Conservation (phyloP, 495 filamentous ascomycete genomes). For the Wilcoxina mikolae region DNA sequence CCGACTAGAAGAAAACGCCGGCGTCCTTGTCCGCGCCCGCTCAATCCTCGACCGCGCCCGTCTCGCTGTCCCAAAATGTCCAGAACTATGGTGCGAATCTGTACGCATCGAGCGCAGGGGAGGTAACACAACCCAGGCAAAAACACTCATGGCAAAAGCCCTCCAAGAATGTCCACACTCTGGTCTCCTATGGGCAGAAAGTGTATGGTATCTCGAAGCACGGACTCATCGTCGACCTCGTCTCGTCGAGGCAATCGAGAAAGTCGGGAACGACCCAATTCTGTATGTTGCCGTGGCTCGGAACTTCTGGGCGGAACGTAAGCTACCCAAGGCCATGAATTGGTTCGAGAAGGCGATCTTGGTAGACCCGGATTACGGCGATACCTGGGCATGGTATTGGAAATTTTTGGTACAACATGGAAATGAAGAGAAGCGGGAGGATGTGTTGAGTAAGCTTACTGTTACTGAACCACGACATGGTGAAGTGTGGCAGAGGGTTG, state of each 20-base stretch:
- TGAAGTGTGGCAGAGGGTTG: conserved; percentile 75
- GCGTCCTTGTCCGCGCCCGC: conserved; percentile 77
- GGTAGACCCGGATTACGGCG: conserved; percentile 69
- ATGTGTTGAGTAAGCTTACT: conserved; percentile 17
- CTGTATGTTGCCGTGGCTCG: conserved; percentile 64
- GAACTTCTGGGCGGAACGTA: conserved; percentile 65
- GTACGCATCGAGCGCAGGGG: conserved; percentile 86
- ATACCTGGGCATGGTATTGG: conserved; percentile 97
- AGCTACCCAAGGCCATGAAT: conserved; percentile 75
- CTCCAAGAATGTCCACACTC: conserved; percentile 79
- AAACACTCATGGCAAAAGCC: conserved; percentile 80
- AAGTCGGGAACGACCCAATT: conserved; percentile 79
- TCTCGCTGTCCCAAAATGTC: conserved; percentile 66
- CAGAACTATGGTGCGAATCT: conserved; percentile 78
- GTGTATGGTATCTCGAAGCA: conserved; percentile 82
- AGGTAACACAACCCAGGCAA: conserved; percentile 66
- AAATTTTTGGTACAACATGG: conserved; percentile 86
- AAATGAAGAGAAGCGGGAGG: conserved; percentile 38
- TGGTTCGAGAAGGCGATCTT: conserved; percentile 96
- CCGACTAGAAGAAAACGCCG: conserved; percentile 71
- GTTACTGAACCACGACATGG: conserved; percentile 73
- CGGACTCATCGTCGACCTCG: conserved; percentile 84
- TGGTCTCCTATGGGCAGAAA: conserved; percentile 85
- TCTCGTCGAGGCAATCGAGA: conserved; percentile 85
- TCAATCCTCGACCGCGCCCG: conserved; percentile 81